Base-by-base conservation (phyloP, 768 basidiomycete genomes). In the Mycena galericulata region DNA sequence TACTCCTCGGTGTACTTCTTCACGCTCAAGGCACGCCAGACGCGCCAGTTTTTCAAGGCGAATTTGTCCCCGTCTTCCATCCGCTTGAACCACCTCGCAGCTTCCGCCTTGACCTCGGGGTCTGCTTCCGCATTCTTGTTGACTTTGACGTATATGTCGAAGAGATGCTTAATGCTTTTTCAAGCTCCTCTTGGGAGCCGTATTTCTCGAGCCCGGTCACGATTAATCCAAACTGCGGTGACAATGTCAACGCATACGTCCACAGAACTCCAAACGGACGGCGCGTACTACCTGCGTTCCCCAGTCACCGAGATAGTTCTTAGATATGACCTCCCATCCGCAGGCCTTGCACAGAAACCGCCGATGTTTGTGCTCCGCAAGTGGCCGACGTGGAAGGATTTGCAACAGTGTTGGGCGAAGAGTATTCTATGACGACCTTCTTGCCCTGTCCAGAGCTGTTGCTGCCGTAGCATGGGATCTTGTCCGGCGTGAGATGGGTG, bases 291-390 rank as follows among this genome's bases (percentile, higher is more conserved):
- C 96, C 87, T 98, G 97, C 45, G 96, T 98, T 26, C 97, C 97
- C 97, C 97, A 99, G 76, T 98, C 97, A 2, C 97, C 97, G 18
- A 98, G 87, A 78, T 99, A 99, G 78, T 99, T 99, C 80, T 98
- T 83, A 2, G 92, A 87, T 40, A 88, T 79, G n/a, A 97, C 96
- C 9, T 95, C 88, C 96, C 95, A 99, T 18, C 97, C 97, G 74
- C 92, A 95, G 9, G 94, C 87, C 75, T 90, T 92, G 85, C 98
- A 97, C 45, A 98, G 83, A 98, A 98, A 0, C 94, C 92, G n/a
- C 97, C 97, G 76, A 99, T 97, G 78, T 99, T 99, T n/a, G 97
- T 99, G 60, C 95, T 96, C 41, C 97, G 88, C 67, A 99, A 82
- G 80, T 99, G 97, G 17, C 97, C 98, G 58, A 98, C 96, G 73